Conservation (phyloP, 139 green algal species). For the Zygnema cylindricum region DNA sequence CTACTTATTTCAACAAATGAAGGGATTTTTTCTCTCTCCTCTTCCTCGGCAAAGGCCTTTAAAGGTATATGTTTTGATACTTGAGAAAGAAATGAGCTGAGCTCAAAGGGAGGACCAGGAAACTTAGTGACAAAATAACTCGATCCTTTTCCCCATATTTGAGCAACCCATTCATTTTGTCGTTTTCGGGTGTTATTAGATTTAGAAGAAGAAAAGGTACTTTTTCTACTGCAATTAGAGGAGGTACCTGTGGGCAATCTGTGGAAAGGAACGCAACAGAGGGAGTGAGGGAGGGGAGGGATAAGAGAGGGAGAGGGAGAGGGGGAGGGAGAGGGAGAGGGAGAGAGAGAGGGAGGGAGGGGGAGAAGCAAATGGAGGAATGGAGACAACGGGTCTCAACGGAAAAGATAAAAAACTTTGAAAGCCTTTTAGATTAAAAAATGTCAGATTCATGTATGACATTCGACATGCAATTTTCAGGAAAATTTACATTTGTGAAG, state of each 20-base stretch:
- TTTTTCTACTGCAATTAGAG: too few relatives aligned
- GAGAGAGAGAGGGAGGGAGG: conserved; percentile 8
- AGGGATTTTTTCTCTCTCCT: background rate
- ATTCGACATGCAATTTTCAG: too few relatives aligned
- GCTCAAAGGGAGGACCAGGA: background rate
- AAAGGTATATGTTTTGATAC: background rate
- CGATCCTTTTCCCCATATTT: background rate
- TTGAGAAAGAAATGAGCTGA: background rate
- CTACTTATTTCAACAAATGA: background rate
- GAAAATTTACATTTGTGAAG: too few relatives aligned
- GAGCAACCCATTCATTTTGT: background rate
- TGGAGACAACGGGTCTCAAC: background rate
- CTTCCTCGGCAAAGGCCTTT: background rate
- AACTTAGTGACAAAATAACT: background rate
- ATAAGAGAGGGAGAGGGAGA: background rate
- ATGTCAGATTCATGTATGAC: too few relatives aligned
- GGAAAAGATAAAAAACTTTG: too few relatives aligned
- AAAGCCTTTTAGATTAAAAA: too few relatives aligned
- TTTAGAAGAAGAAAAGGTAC: too few relatives aligned
- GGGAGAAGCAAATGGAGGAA: background rate
- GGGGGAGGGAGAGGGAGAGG: background rate
- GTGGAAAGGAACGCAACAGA: too few relatives aligned
- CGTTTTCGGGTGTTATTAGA: too few relatives aligned
- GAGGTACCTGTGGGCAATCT: too few relatives aligned
- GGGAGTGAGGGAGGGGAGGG: conserved; percentile 54